A percentile compares a stretch with the other conserved stretches of the same genome.
These are phyloP conservation scores for Chlorella variabilis DNA, from an alignment of 163 green algal genomes.

Conservation along the genomic window DNA sequence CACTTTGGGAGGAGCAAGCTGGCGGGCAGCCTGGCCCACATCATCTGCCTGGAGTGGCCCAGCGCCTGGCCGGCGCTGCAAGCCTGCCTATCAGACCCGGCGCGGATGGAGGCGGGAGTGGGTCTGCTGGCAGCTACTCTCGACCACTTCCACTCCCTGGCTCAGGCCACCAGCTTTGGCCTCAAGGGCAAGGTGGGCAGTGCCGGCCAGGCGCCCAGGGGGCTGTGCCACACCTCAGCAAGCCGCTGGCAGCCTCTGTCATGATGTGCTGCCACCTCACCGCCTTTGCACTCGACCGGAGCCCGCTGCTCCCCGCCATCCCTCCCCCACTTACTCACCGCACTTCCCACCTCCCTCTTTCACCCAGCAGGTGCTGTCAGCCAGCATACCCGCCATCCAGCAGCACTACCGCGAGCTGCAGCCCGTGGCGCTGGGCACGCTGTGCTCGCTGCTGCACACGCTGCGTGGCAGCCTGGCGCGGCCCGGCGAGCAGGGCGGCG, in stretches of 20 bases:
- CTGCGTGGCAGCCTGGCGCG: background rate
- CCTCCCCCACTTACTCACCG: no score
- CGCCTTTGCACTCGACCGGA: background rate
- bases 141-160: conserved; percentile 28
- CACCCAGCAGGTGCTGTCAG: conserved; percentile 36
- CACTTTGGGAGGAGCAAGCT: conserved; percentile 30
- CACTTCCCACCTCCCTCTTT: no score
- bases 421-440: background rate
- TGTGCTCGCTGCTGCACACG: conserved; percentile 34
- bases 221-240: no score
- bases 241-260: no score
- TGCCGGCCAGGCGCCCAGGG: no score
- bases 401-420: conserved; percentile 8
- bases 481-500: background rate
- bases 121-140: conserved; percentile 17
- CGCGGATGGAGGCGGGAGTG: background rate
- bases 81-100: background rate
- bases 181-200: conserved; percentile 32
- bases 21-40: conserved; percentile 9
- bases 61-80: conserved; percentile 9
- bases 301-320: no score
- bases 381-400: conserved; percentile 28
- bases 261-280: no score
- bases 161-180: conserved; percentile 19
- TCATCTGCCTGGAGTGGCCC: conserved; percentile 7